phyloP scores from a whole-genome alignment of 192 early-diverging fungal species.

The Podila minutissima region DNA sequence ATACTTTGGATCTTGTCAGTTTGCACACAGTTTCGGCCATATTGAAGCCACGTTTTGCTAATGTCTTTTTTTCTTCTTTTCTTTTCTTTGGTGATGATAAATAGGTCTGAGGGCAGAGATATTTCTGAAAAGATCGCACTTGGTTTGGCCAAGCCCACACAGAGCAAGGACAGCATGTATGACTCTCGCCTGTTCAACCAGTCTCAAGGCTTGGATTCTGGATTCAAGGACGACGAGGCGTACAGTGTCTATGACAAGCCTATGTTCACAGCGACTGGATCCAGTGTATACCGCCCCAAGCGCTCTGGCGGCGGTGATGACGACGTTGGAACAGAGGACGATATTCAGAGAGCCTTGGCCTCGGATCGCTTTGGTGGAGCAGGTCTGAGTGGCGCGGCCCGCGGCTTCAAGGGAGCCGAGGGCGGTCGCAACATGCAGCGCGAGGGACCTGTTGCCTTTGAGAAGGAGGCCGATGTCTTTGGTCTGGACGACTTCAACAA shows the following conservation, averaged over 20 bases:
- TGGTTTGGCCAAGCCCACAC: conserved; percentile 92
- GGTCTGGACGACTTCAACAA: conserved; percentile 85
- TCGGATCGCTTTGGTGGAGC: conserved; percentile 72
- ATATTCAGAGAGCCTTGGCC: conserved; percentile 73
- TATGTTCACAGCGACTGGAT: conserved; percentile 75
- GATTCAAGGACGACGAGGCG: conserved; percentile 91
- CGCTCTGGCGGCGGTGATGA: conserved; percentile 60
- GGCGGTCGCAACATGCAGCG: conserved; percentile 63
- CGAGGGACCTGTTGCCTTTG: conserved; percentile 93
- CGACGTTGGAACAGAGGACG: conserved; percentile 72
- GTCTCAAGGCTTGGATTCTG: conserved; percentile 82
- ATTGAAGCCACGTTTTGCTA: background rate
- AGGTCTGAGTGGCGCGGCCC: conserved; percentile 51
- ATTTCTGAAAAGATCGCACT: conserved; percentile 99
- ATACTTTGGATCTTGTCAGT: conserved; percentile 10
- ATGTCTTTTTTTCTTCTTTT: conserved; percentile 14
- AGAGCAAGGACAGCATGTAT: conserved; percentile 90
- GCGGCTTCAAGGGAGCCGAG: conserved; percentile 78
- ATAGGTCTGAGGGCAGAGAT: conserved; percentile 85
- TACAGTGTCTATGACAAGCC: conserved; percentile 98
- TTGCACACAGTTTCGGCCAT: background rate
- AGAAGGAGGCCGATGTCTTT: conserved; percentile 93
- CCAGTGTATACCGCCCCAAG: conserved; percentile 86
- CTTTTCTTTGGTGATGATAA: background rate
- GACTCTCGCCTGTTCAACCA: conserved; percentile 97